Conservation (phyloP, 352 stramenopile genomes). For the Elongisporangium anandrum region DNA sequence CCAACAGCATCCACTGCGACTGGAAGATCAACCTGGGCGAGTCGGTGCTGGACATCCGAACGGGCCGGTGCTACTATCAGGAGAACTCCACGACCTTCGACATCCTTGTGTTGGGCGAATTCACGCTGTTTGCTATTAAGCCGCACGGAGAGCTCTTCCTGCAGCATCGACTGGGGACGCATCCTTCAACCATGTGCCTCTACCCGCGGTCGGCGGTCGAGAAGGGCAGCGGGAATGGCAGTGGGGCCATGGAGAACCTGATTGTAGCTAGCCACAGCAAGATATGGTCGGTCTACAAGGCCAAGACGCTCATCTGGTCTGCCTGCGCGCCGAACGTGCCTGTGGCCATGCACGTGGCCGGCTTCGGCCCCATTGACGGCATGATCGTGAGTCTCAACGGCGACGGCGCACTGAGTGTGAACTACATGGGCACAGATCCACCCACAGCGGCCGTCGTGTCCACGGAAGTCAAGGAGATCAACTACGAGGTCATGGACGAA, state of each 20-base stretch:
- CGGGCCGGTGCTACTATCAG: constrained; percentile 40
- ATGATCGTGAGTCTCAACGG: constrained; percentile 82
- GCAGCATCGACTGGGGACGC: constrained; percentile 75
- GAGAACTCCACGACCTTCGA: constrained; percentile 62
- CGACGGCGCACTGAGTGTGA: constrained; percentile 68
- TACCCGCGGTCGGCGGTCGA: constrained; percentile 28
- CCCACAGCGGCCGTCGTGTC: constrained; percentile 68
- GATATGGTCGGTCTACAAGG: constrained; percentile 76
- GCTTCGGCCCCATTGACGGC: constrained; percentile 68
- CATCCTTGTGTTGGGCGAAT: constrained; percentile 78
- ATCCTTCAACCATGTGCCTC: constrained; percentile 56
- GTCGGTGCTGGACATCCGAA: constrained; percentile 51
- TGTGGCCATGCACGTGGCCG: constrained; percentile 56
- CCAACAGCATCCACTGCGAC: constrained; percentile 47
- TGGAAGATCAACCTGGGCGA: constrained; percentile 71
- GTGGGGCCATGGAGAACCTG: constrained; percentile 54
- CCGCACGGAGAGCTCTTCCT: constrained; percentile 71
- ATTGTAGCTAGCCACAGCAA: constrained; percentile 71
- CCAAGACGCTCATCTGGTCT: constrained; percentile 78
- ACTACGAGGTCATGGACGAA: constrained; percentile 91
- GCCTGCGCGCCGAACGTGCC: constrained; percentile 50
- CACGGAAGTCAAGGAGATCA: constrained; percentile 76
- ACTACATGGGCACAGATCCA: constrained; percentile 89
- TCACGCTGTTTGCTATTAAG: constrained; percentile 75
- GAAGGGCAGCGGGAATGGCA: constrained; percentile 12